A percentile compares a stretch with the other conserved stretches of the same genome.
Evolutionary conservation across 2,329 filamentous ascomycete genomes (phyloP).

Genomic region (Nannizzia gypsea): DNA sequence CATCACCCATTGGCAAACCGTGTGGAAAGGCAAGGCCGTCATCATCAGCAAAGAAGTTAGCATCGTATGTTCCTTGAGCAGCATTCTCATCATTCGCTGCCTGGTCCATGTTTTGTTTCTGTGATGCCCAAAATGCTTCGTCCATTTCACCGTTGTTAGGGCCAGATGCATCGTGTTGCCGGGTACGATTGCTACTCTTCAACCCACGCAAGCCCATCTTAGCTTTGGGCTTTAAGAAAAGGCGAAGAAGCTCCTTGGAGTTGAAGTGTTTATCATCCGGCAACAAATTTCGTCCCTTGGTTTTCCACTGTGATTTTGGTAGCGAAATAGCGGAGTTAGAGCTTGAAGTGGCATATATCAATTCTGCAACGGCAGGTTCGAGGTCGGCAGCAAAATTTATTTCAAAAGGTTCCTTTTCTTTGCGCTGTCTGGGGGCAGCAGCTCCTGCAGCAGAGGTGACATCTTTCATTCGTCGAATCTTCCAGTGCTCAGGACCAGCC

Average conservation of each 20-base stretch:
- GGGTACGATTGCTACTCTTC: slow-evolving; percentile 22
- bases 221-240: slow-evolving; percentile 92
- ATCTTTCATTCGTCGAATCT: slow-evolving; percentile 84
- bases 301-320: slow-evolving; percentile 91
- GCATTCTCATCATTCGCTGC: slow-evolving; percentile 42
- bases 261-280: slow-evolving; percentile 98
- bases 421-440: slow-evolving; percentile 50
- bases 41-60: slow-evolving; percentile 87
- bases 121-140: slow-evolving; percentile 84
- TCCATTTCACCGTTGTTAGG: slow-evolving; percentile 69
- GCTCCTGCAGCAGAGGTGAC: slow-evolving; percentile 46
- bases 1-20: slow-evolving; percentile 32
- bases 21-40: slow-evolving; percentile 38
- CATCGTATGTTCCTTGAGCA: slow-evolving; percentile 72
- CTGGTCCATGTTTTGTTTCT: slow-evolving; percentile 43
- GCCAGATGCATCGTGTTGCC: slow-evolving; percentile 41
- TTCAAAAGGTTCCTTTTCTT: slow-evolving; percentile 93
- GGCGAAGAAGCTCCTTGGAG: slow-evolving; percentile 72
- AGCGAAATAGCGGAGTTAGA: slow-evolving; percentile 72
- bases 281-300: slow-evolving; percentile 80
- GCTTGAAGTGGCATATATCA: slow-evolving; percentile 68
- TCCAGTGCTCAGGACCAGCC: slow-evolving; percentile 97
- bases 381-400: slow-evolving; percentile 79
- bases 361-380: slow-evolving; percentile 56
- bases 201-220: slow-evolving; percentile 57